Evolutionary conservation across 73 alveolate species (phyloP), one percentile per base, ranked within the genome.

Genomic region (Paramecium sexaurelia): DNA sequence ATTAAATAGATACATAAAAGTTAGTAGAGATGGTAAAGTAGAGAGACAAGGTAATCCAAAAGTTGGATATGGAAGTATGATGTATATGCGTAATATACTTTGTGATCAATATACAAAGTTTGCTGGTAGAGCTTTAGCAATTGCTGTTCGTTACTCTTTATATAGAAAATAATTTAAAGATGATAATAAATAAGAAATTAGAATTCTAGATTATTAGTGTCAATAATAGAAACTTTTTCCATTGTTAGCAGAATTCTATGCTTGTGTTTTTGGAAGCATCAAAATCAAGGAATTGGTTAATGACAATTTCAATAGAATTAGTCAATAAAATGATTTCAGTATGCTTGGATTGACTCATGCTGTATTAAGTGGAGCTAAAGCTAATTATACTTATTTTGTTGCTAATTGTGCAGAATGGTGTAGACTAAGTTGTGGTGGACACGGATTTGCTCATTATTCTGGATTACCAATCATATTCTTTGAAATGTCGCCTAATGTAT

Each of bases 381-480:
- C 97, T 10, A 91, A 78, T 55, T 66, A 71, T 32, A 91, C 96
- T 11, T 61, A 68, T 37, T 67, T 55, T n/a, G 94, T 97, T 7
- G 45, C 95, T 15, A 94, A 92, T 51, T 96, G 96, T 36, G 68
- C 94, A 37, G 96, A 94, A 75, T 29, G 29, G 35, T 39, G 92
- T 73, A 93, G 99, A 85, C 94, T 92, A 33, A 89, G 95, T 75
- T 96, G 99, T 92, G 99, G 99, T 19, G 99, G 98, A 13, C 98
- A 96, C 67, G 99, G 99, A 10, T 96, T 84, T 94, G 91, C 95
- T 27, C 87, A 85, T 40, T 91, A 90, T 78, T 92, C 98, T 6
- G 95, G 96, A 17, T 55, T 96, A 47, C 97, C 98, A 5, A 24
- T 27, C 6, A 88, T 88, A 26, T 75, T 68, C 55, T 75, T 68